Evolutionary conservation across 2,329 filamentous ascomycete species (phyloP).

Genomic region (Helotiales sp.): DNA sequence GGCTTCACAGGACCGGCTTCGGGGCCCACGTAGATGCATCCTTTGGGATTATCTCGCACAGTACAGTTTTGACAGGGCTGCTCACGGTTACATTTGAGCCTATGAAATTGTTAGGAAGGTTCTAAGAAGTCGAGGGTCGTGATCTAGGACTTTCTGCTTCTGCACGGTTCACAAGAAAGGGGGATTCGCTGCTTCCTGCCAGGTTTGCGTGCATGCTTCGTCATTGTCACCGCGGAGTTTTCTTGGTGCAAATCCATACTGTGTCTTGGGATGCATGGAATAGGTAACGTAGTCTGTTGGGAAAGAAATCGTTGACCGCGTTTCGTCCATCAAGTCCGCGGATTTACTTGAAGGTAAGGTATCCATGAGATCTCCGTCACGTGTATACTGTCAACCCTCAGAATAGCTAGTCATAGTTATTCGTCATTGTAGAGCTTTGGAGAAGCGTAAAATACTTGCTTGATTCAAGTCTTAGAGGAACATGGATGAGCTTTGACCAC

Average conservation of each 20-base stretch:
- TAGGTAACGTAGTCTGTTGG: background rate
- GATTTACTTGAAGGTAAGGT: no score
- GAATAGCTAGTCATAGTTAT: no score
- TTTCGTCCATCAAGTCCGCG: no score
- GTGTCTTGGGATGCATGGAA: background rate
- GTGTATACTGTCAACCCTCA: no score
- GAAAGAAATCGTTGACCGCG: no score
- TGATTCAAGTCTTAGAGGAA: no score
- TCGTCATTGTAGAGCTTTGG: no score
- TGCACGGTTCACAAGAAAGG: constrained; percentile 24
- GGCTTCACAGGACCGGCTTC: constrained; percentile 47
- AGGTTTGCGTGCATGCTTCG: constrained; percentile 10
- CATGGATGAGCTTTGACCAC: no score
- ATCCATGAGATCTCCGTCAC: no score
- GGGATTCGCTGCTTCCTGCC: constrained; percentile 18
- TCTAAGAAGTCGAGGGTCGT: background rate
- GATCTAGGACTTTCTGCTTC: constrained; percentile 21
- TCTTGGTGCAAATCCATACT: constrained; percentile 1
- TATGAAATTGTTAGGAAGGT: constrained; percentile 29
- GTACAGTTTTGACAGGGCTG: constrained; percentile 91
- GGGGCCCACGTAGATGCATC: constrained; percentile 79
- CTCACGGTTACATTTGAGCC: constrained; percentile 85
- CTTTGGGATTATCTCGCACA: constrained; percentile 74
- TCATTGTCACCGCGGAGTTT: constrained; percentile 5
- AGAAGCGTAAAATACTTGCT: no score